These are phyloP conservation scores for Glarea lozoyensis DNA, from an alignment of 495 filamentous ascomycete genomes.

Conservation along the genomic window DNA sequence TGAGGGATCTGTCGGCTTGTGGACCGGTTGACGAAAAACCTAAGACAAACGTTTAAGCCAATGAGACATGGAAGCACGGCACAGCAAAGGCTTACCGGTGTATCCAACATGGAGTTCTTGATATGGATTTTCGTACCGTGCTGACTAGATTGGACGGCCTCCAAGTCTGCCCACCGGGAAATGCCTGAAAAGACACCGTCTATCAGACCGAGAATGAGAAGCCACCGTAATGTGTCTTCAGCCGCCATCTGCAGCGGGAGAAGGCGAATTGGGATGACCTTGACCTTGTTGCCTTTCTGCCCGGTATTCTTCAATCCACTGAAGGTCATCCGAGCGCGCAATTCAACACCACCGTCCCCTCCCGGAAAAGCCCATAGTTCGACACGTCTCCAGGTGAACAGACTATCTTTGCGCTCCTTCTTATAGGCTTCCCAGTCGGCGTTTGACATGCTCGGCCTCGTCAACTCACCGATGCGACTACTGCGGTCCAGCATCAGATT, in stretches of 20 bases:
- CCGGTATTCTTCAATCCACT: background rate
- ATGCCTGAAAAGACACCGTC: background rate
- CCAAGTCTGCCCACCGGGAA: background rate
- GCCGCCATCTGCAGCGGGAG: background rate
- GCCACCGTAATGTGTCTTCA: background rate
- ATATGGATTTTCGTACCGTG: background rate
- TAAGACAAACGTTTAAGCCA: background rate
- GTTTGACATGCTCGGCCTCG: background rate
- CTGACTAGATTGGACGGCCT: background rate
- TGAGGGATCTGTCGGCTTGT: background rate
- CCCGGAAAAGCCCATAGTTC: background rate
- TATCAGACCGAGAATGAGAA: background rate
- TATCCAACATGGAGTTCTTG: background rate
- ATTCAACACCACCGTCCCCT: background rate
- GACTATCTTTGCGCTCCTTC: background rate
- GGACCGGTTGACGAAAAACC: background rate
- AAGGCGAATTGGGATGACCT: background rate
- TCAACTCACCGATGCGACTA: background rate
- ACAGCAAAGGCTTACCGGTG: background rate
- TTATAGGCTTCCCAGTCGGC: background rate
- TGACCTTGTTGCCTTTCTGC: background rate
- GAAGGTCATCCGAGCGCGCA: background rate
- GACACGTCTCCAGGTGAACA: background rate
- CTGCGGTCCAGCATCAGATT: background rate
- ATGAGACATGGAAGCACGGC: background rate